Base-by-base conservation (phyloP, 202 grass and related monocot species). In the Elaeis oleifera region DNA sequence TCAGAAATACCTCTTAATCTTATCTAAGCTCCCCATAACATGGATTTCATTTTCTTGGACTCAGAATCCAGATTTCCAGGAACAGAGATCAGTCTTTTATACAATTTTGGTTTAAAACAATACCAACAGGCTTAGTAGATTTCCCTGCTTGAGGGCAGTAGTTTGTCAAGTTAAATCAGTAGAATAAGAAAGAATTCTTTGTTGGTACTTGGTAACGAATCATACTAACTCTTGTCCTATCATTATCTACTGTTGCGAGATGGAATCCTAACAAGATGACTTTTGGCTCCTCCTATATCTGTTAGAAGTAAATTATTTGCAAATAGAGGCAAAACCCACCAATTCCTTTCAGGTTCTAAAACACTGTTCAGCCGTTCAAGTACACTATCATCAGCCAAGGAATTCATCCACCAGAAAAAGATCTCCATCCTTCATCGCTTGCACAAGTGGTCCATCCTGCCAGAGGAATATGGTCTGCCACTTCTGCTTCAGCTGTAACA, bases 351-450 rank as follows among this genome's bases (percentile, higher is more conserved):
- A 54, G 87, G 83, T 74, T 96, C 91, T 64, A 96, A 81, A 78
- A 96, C 84, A 78, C 91, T 96, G 81, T 96, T 96, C 73, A 96
- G 53, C 2, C 91, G 87, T 79, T 96, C 91, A 71, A 96, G 91
- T 59, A 96, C 87, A 54, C 91, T 96, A 65, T 96, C 91, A 74
- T 96, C 87, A 65, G 91, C 87, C 70, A 96, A 80, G 67, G 91
- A 96, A 68, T 73, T 96, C 91, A 68, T 96, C 91, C 61, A 96
- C 83, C 48, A 96, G 84, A 73, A 96, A 85, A 65, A 90, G 71
- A 74, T 96, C 91, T n/a, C 91, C 91, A 66, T 57, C 56, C 70
- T 85, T 88, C 87, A 96, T 96, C 20, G 91, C 91, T 80, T 88
- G 76, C 57, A 96, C 87, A 81, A 96, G 91, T 6, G 84, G 87